Evolutionary conservation across 1,284 basidiomycete species (phyloP), one percentile per base, ranked within the genome.

Genomic region (Pseudozyma thailandica): DNA sequence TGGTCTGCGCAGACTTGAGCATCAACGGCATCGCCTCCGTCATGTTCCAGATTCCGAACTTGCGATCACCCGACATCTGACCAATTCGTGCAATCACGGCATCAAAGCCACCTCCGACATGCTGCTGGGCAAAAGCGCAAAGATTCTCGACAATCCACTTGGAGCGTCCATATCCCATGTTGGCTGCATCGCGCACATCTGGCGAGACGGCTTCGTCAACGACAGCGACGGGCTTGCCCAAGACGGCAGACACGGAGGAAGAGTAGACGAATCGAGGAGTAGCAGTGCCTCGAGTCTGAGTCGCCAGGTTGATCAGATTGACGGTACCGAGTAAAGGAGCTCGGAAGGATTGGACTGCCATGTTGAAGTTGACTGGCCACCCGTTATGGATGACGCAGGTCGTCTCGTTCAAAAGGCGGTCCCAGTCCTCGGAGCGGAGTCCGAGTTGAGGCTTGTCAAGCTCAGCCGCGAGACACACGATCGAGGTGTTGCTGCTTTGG

Each of bases 81-180:
- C 86, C 86, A 20, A 87, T 85, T 2, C 68, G 47, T 27, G 56
- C 44, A 4, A 60, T 48, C 4, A 60, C 39, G 2, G 63, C 42
- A 25, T 59, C 48, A n/a, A 66, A 47, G 16, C 48, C 56, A 23
- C 46, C 39, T 4, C 62, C 55, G 10, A 65, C 46, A 16, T 66
- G 74, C 42, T 72, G 75, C 28, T 78, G 83, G 27, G 83, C 86
- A 33, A 79, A 75, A 70, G 86, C 83, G 71, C 86, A 86, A 0
- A 89, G 55, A 72, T 86, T 87, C 83, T 89, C 88, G 0, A 85
- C 86, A 1, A 88, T 86, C 87, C 88, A 89, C 74, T 89, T 89
- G 54, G 81, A 85, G 44, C 85, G 76, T 6, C 86, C 88, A 70
- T 89, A 89, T 23, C 88, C 88, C 58, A 88, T 87, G 10, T 79